Conservation (phyloP, 345 rosid species). For the Eucalyptus sp. region DNA sequence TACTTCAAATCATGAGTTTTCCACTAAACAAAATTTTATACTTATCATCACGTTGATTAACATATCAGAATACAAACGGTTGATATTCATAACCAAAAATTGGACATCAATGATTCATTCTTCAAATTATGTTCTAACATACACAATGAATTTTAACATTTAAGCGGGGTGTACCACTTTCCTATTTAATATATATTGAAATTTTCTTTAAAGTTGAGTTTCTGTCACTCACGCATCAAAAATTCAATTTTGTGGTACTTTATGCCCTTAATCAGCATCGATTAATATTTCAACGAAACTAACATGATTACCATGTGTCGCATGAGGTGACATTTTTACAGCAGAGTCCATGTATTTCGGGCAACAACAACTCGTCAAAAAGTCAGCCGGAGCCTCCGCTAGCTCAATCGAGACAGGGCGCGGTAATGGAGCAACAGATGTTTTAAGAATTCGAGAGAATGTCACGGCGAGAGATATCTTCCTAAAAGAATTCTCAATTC, state of each 20-base stretch:
- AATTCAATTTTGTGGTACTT: background rate
- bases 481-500: background rate
- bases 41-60: background rate
- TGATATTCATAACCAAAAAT: background rate
- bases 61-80: fast-evolving
- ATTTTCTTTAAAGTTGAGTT: background rate
- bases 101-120: background rate
- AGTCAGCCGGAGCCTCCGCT: background rate
- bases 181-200: background rate
- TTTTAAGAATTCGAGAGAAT: background rate
- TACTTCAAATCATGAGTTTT: no score
- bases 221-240: background rate
- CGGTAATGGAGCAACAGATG: background rate
- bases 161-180: background rate
- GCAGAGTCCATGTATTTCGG: background rate
- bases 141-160: background rate
- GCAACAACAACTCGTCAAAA: background rate
- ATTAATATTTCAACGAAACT: background rate
- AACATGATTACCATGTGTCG: background rate
- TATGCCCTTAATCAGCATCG: background rate
- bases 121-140: background rate
- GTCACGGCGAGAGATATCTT: background rate
- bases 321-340: background rate
- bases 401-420: background rate
- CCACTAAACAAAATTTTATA: background rate